Base-by-base conservation (phyloP, 805 yeast genomes). In the Kodamaea leandrae region DNA sequence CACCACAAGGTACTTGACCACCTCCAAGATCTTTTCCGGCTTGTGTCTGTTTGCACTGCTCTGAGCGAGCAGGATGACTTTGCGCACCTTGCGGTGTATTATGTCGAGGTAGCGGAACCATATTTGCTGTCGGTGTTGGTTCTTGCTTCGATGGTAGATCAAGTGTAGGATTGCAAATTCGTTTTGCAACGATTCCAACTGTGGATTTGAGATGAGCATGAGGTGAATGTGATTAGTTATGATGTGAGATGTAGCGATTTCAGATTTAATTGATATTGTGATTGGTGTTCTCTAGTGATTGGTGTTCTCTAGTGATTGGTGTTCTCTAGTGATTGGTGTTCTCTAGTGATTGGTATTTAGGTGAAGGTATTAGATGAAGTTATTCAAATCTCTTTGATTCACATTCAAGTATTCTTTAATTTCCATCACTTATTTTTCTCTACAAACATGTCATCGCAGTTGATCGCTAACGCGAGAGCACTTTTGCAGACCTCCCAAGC, bases 101-200 rank as follows among this genome's bases (percentile, higher is more conserved):
- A 81, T 72, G 45, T 79, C 73, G 29, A 89, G 63, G 44, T 77
- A 72, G 45, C 67, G 74, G 91, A 96, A 89, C 96, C 96, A 89
- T 6, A 55, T 53, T 21, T 86, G 74, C 6, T 72, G 74, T 3
- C 81, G 66, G 54, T 87, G 96, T 57, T 89, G 96, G 57, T 86
- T 86, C 39, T 72, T 69, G 60, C 82, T 83, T 47, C 95, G 68
- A 52, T 83, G 86, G 54, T 83, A 79, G 3, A 86, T 48, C 28
- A 87, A 60, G 48, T 78, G 83, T 3, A 87, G 58, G 3, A 86
- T 52, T 17, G 75, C 72, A 39, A 63, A 76, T 60, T 89, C 96
- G 35, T 61, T 27, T 21, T 39, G 33, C n/a, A 39, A 28, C 9
- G 32, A 12, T 4, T 17, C 33, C 13, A 39, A 2, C 17, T 37